Evolutionary conservation across 192 early-diverging fungal species (phyloP).

Genomic region (Backusella westeae): DNA sequence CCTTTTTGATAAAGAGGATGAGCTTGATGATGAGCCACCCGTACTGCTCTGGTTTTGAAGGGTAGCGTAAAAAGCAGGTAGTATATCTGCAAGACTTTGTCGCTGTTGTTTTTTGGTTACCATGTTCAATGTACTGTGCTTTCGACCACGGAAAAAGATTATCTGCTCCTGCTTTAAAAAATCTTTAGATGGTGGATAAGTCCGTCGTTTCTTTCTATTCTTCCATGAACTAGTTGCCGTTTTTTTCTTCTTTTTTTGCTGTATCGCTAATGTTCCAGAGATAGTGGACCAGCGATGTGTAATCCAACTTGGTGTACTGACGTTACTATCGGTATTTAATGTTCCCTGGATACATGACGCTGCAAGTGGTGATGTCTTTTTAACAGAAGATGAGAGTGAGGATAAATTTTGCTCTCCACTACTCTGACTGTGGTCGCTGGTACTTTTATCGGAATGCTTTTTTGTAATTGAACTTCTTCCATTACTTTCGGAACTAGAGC

Average conservation of each 20-base stretch:
- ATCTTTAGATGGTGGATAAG: conserved; percentile 3
- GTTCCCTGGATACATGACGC: neutral
- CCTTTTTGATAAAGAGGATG: neutral
- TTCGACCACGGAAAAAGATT: neutral
- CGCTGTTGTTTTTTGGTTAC: neutral
- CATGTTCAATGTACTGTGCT: neutral
- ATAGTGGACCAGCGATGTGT: conserved; percentile 5
- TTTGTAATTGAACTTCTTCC: neutral
- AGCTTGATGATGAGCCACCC: neutral
- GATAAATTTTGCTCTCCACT: neutral
- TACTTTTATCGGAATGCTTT: neutral
- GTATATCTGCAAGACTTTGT: conserved; percentile 7
- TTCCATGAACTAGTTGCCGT: neutral
- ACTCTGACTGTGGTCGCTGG: neutral
- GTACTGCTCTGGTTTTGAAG: neutral
- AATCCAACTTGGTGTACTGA: neutral
- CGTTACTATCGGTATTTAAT: neutral
- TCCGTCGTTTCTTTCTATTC: conserved; percentile 7
- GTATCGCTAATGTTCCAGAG: neutral
- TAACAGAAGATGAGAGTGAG: neutral
- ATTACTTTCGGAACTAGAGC: neutral
- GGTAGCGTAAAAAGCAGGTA: neutral
- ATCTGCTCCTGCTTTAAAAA: neutral
- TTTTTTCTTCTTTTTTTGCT: neutral
- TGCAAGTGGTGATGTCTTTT: conserved; percentile 1